These are phyloP conservation scores for Trichoderma erinaceum DNA, from an alignment of 495 filamentous ascomycete genomes.

Conservation along the genomic window DNA sequence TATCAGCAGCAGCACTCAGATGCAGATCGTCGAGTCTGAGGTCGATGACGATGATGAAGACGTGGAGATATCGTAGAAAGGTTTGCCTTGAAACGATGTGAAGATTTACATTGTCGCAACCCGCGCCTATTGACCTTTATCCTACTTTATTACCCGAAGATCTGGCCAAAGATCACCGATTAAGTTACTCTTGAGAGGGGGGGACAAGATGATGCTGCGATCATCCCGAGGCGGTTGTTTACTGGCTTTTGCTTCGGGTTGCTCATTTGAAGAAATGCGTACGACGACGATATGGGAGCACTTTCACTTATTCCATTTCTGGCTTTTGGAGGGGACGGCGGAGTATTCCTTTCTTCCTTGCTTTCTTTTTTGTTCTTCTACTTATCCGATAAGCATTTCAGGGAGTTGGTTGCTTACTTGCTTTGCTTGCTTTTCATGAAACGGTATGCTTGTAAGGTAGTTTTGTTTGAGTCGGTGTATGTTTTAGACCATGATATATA, in stretches of 20 bases:
- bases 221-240: too few relatives aligned
- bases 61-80: conserved; percentile 6
- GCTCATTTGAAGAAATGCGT: too few relatives aligned
- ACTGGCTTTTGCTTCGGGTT: too few relatives aligned
- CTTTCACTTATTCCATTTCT: background rate
- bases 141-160: background rate
- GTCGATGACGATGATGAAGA: conserved; percentile 60
- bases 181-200: background rate
- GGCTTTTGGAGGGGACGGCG: background rate
- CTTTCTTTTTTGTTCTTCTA: conserved; percentile 1
- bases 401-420: conserved; percentile 7
- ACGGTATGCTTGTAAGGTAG: background rate
- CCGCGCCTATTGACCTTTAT: background rate
- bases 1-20: conserved; percentile 48
- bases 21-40: conserved; percentile 54
- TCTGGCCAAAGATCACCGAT: too few relatives aligned
- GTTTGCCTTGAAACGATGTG: conserved; percentile 19
- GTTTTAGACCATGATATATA: conserved; percentile 17
- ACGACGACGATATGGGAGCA: background rate
- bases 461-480: background rate
- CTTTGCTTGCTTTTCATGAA: background rate
- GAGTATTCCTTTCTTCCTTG: background rate
- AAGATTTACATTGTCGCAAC: background rate
- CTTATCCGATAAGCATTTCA: background rate
- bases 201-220: background rate